phyloP scores from a whole-genome alignment of 176 grass and related monocot species.

The Typha latifolia region DNA sequence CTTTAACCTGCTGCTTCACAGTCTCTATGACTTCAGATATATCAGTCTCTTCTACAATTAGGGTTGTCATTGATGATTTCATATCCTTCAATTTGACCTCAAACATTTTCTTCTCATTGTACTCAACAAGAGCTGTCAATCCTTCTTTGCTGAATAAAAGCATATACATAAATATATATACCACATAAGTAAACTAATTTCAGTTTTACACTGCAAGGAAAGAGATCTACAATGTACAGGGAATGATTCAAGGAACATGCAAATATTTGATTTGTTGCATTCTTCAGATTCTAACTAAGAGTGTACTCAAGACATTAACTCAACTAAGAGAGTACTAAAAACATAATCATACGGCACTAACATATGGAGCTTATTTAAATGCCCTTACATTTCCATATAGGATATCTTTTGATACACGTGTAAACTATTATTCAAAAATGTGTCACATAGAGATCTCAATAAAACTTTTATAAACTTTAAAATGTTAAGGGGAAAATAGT shows the following conservation, averaged over 20 bases:
- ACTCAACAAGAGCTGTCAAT: conserved; percentile 67
- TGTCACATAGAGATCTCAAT: background rate
- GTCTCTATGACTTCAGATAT: conserved; percentile 77
- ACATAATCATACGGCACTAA: background rate
- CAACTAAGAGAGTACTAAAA: too few relatives aligned
- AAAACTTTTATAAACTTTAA: background rate
- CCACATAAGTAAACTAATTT: background rate
- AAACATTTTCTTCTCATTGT: conserved; percentile 97
- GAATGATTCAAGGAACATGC: background rate
- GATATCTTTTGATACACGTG: background rate
- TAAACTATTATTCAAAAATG: too few relatives aligned
- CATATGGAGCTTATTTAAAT: background rate
- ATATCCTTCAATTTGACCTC: conserved; percentile 95
- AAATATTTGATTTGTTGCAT: background rate
- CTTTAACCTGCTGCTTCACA: conserved; percentile 84
- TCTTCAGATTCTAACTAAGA: background rate
- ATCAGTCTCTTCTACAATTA: conserved; percentile 73
- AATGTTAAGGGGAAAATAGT: conserved; percentile 7
- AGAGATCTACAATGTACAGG: background rate
- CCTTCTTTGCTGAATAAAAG: conserved; percentile 72
- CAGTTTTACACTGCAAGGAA: background rate
- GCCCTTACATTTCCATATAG: background rate
- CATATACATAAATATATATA: conserved; percentile 4
- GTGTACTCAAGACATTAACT: too few relatives aligned
- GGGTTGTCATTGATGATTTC: conserved; percentile 65